Evolutionary conservation across 176 grass and related monocot species (phyloP).

Genomic region (Avena eriantha): DNA sequence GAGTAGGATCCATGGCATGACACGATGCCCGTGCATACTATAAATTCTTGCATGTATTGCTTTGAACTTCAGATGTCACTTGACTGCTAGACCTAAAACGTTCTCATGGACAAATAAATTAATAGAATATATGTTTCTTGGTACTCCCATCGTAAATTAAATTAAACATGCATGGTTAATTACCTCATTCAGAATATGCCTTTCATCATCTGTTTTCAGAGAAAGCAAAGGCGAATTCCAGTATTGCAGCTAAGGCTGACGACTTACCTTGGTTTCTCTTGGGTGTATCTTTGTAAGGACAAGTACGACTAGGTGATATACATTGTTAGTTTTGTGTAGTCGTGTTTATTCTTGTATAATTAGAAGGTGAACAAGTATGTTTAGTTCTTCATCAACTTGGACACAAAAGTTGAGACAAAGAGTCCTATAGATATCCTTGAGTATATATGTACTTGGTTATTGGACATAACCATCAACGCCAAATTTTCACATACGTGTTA

Average conservation of each 20-base stretch:
- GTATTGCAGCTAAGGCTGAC: conserved; percentile 75
- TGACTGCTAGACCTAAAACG: not conserved
- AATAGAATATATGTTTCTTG: not conserved
- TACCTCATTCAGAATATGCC: not conserved
- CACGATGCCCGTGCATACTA: no score
- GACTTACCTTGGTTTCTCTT: conserved; percentile 60
- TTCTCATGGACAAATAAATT: conserved; percentile 18
- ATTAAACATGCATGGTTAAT: conserved; percentile 4
- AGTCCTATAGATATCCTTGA: not conserved
- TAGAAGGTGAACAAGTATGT: not conserved
- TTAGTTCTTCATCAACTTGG: conserved; percentile 3
- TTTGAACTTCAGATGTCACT: not conserved
- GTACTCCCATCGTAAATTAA: not conserved
- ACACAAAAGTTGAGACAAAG: not conserved
- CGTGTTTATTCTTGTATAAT: not conserved
- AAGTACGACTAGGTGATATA: conserved; percentile 64
- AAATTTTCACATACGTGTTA: not conserved
- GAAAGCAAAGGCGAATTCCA: conserved; percentile 70
- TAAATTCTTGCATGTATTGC: not conserved
- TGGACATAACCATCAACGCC: not conserved
- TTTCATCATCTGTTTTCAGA: conserved; percentile 37
- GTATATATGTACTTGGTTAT: conserved; percentile 24
- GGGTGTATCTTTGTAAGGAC: conserved; percentile 46
- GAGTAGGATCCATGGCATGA: no score
- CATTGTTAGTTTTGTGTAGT: not conserved